Base-by-base conservation (phyloP, 78 protist genomes). In the Acrasis kona region DNA sequence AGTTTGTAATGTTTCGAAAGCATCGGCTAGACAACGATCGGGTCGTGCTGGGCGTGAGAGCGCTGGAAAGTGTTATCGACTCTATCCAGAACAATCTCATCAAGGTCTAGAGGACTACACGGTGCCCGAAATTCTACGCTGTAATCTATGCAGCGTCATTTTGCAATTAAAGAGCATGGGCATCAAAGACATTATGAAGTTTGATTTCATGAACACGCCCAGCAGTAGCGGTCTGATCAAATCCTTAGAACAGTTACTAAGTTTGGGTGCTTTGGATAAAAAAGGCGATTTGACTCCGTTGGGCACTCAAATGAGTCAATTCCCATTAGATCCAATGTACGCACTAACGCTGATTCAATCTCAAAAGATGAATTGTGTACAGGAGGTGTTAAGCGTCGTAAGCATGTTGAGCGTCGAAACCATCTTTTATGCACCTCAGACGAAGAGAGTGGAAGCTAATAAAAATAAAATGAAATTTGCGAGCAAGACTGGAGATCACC, bases 201-300 rank as follows among this genome's bases (percentile, higher is more conserved):
- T 88, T 35, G 84, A 86, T 2, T 88, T 81, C 37, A 70, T 88
- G 65, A 87, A 88, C 64, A 65, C 75, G 8, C 84, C 84, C 38
- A 1, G 32, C 28, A 2, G n/a, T n/a, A n/a, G n/a, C n/a, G n/a
- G n/a, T n/a, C n/a, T 10, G 12, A 10, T 27, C 69, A 10, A 40
- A 72, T 72, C 76, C 19, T n/a, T 74, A 19, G 72, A 69, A 58
- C 98, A 96, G 65, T 92, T 96, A 3, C 95, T 97, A 98, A 50
- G 87, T 5, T 74, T 98, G 28, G 98, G 98, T 7, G 99, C 99
- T 32, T 88, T 97, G 28, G 94, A 89, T 71, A 79, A 84, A 84
- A 28, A 34, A 50, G 19, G 12, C 19, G 19, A 50, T 28, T 29
- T 67, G 19, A 67, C 71, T 12, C 19, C 19, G n/a, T 19, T 67